Percentiles rank a stretch among this genome's conserved stretches.
phyloP scores from a whole-genome alignment of 495 filamentous ascomycete genomes.

The Aspergillus wentii region DNA sequence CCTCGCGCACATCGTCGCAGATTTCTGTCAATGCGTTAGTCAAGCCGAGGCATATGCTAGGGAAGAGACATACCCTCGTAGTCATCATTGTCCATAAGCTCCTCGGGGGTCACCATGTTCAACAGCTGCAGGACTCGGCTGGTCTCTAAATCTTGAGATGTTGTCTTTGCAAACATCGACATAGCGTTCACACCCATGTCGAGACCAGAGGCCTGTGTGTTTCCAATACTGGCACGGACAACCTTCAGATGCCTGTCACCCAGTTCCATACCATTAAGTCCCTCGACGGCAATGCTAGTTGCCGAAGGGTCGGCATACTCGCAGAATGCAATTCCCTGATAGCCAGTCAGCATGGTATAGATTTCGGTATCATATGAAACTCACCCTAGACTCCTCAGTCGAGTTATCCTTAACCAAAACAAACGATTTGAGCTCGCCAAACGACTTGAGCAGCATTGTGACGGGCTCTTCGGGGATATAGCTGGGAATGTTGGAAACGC shows the following conservation, averaged over 20 bases:
- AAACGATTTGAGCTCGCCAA: slow-evolving; percentile 92
- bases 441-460: slow-evolving; percentile 79
- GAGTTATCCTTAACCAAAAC: slow-evolving; percentile 81
- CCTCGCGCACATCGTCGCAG: slow-evolving; percentile 82
- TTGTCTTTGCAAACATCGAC: slow-evolving; percentile 96
- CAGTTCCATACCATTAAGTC: slow-evolving; percentile 86
- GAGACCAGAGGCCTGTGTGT: slow-evolving; percentile 80
- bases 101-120: slow-evolving; percentile 97
- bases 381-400: slow-evolving; percentile 84
- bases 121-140: slow-evolving; percentile 83
- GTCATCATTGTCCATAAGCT: slow-evolving; percentile 88
- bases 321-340: slow-evolving; percentile 91
- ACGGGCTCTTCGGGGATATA: slow-evolving; percentile 90
- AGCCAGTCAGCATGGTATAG: no score
- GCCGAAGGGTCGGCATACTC: slow-evolving; percentile 78
- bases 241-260: slow-evolving; percentile 84
- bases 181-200: slow-evolving; percentile 98
- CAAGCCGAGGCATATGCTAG: not conserved
- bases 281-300: slow-evolving; percentile 84
- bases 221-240: slow-evolving; percentile 82
- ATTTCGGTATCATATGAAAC: no score
- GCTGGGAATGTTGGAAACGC: slow-evolving; percentile 79
- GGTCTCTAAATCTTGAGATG: slow-evolving; percentile 67
- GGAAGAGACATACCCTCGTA: slow-evolving; percentile 69
- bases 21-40: slow-evolving; percentile 62